Base-by-base conservation (phyloP, 2,329 filamentous ascomycete species). In the Ascocoryne sarcoides region DNA sequence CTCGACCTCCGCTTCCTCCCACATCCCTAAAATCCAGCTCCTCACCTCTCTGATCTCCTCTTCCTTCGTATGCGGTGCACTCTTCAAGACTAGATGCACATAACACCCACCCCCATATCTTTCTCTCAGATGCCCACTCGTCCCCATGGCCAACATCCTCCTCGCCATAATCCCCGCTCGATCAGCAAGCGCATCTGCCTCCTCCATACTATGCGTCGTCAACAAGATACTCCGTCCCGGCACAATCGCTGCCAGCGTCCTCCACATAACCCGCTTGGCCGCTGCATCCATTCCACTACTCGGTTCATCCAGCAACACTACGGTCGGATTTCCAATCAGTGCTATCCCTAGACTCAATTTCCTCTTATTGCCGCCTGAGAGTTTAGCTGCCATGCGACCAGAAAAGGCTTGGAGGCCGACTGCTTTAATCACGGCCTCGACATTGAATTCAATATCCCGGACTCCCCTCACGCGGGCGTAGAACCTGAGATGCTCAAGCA, bases 191-290 rank as follows among this genome's bases (percentile, higher is more conserved):
- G 88, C 88, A 55, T 94, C 87, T 0, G 89, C 90, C 63, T 95
- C 90, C 60, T 95, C 89, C 88, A 95, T 95, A 36, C 78, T 85
- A 61, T 96, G 90, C 0, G 90, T 95, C 0, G 90, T 95, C 14
- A 96, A 72, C 2, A 96, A 69, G 12, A 95, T 76, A 0, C 82
- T 84, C n/a, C 89, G 75, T 0, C 87, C 87, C 0, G 78, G 74
- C 0, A 82, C 79, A 3, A 89, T 79, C 1, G 78, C 73, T 3
- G 76, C 75, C 1, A 95, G 69, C 0, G 88, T 94, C 42, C 77
- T 77, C 90, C 90, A 95, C 84, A 96, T 94, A 49, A 93, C 75
- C 31, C 90, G 76, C 62, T 95, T 95, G 0, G 86, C 82, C 0
- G 86, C 87, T 0, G 89, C 88, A 53, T 96, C 90, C 66, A 95